Base-by-base conservation (phyloP, 208 protist genomes). In the Leishmania guyanensis region DNA sequence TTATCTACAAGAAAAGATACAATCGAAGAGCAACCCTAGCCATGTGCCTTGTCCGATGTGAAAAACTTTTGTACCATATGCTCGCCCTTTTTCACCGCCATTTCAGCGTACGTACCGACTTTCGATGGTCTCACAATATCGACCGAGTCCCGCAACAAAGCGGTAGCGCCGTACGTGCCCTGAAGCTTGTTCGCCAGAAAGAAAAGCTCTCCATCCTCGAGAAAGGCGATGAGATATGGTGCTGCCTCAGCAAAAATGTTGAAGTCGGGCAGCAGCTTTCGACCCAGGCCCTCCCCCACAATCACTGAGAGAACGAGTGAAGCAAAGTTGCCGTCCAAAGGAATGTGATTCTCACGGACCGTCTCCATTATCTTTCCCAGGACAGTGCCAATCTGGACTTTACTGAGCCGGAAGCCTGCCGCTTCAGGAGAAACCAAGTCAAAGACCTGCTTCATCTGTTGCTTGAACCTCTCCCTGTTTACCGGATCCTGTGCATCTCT, bases 281-380 rank as follows among this genome's bases (percentile, higher is more conserved):
- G 89, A 1, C 95, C 97, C 53, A 99, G 76, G 4, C 96, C 97
- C 79, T 99, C 97, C 1, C 96, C 90, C 0, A 99, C 92, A 33
- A 98, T 94, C 17, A 98, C 95, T 4, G 93, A 93, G 58, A 98
- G 79, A 5, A 98, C 94, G 8, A 99, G 85, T 4, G 95, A 96
- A 2, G 96, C 88, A 88, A 98, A 99, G 79, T 97, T 96, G 39
- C 93, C 90, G 78, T 99, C 97, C n/a, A 99, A 90, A 26, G 89
- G 84, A 16, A 97, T 91, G 50, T 90, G 86, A 86, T 98, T 93
- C 80, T 96, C 85, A 5, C 94, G 89, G 39, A 98, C 89, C 0
- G 92, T 88, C 22, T 82, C 71, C 86, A 99, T 89, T 10, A 98
- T 87, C 68, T 95, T 89, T 2, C 69, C 69, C 17, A 99, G 88